These are phyloP conservation scores for Sclerotinia minor DNA, from an alignment of 2,329 filamentous ascomycete genomes.

Conservation along the genomic window DNA sequence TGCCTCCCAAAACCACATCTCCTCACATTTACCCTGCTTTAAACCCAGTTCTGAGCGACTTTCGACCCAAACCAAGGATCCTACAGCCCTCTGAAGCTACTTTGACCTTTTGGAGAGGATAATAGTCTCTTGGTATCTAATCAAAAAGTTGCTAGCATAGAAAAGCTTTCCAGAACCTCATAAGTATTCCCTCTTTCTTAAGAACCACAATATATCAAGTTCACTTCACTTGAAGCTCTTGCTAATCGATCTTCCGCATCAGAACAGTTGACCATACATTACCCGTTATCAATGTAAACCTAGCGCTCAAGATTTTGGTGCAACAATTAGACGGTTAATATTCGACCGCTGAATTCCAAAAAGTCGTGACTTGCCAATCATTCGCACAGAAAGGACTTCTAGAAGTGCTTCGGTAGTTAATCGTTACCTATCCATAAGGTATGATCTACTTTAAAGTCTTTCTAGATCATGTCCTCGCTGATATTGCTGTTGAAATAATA, in stretches of 20 bases:
- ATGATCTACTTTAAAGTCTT: background rate
- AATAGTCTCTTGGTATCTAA: background rate
- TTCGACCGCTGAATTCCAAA: no score
- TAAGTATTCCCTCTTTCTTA: background rate
- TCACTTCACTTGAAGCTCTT: background rate
- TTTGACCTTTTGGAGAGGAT: no score
- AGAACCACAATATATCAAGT: background rate
- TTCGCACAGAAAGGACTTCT: background rate
- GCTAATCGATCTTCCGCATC: background rate
- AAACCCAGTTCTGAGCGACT: background rate
- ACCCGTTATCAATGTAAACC: no score
- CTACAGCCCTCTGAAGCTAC: no score
- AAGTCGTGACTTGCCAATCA: background rate
- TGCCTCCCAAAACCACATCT: fast-evolving
- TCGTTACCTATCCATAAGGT: background rate
- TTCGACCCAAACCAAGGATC: background rate
- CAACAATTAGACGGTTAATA: background rate
- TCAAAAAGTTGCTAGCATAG: background rate
- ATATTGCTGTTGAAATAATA: background rate
- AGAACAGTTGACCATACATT: background rate
- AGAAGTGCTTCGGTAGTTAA: background rate
- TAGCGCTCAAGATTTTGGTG: background rate
- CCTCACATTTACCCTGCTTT: background rate
- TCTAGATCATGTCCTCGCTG: background rate
- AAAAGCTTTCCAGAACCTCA: background rate